phyloP scores from a whole-genome alignment of 2,329 filamentous ascomycete genomes.

The Sclerotinia trifoliorum region DNA sequence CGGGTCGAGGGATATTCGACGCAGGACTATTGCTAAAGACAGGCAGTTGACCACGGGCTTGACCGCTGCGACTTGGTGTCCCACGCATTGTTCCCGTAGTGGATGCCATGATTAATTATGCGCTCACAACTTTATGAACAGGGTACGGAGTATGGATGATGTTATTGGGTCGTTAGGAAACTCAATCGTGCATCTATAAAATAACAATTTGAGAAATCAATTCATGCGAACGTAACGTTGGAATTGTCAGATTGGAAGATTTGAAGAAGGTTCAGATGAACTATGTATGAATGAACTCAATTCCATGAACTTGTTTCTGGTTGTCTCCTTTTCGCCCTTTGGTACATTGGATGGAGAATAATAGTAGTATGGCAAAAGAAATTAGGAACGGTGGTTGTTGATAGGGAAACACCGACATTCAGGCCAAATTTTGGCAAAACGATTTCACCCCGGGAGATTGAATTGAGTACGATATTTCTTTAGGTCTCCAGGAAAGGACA shows the following conservation, averaged over 20 bases:
- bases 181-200: neutral
- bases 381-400: neutral
- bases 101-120: conserved; percentile 36
- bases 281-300: neutral
- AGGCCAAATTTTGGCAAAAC: neutral
- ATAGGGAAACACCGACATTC: conserved; percentile 7
- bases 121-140: conserved; percentile 19
- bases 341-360: neutral
- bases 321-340: neutral
- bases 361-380: neutral
- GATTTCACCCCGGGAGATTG: conserved; percentile 5
- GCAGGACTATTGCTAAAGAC: conserved; percentile 59
- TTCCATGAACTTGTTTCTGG: neutral
- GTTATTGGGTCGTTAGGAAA: neutral
- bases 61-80: conserved; percentile 59
- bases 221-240: neutral
- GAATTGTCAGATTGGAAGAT: neutral
- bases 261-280: neutral
- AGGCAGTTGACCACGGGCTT: conserved; percentile 58
- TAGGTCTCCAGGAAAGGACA: neutral
- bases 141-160: neutral
- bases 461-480: neutral
- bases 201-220: neutral
- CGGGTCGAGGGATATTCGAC: conserved; percentile 71
- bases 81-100: conserved; percentile 59